Base-by-base conservation (phyloP, 352 stramenopile genomes). In the Phytophthora niederhauseri region DNA sequence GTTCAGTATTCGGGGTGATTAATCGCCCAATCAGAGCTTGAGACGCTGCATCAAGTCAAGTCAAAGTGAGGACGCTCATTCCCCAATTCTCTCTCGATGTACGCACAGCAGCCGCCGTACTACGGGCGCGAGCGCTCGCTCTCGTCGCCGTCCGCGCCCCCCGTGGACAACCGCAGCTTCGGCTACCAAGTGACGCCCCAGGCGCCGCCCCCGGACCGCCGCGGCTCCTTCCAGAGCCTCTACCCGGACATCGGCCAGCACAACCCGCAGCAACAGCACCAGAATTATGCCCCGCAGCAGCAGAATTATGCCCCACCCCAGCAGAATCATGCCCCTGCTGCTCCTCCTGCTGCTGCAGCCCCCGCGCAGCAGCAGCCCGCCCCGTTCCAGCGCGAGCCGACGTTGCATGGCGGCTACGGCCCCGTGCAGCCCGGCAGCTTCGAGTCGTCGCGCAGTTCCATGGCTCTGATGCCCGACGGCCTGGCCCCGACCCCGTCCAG, bases 351-450 rank as follows among this genome's bases (percentile, higher is more conserved):
- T 8, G 11, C 34, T 41, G 9, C 34, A 5, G 49, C 22, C 17
- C 19, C 66, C 63, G 26, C 41, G 38, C 66, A 60, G 30, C 69
- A 74, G 36, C 36, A 24, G 11, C 54, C 75, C 9, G 54, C 66
- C 57, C 41, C 56, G 5, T 66, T 72, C 30, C 19, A 46, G n/a
- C 48, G 54, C 1, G 43, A 75, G 24, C 57, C 72, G 7, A 73
- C 77, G 20, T 57, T 85, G 12, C 64, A 78, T 20, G 80, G 80
- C n/a, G 80, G 80, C 11, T 87, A 82, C 50, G 77, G 72, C 12
- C 80, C 80, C 0, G 75, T 87, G 2, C 68, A 78, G n/a, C 49
- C 68, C 5, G 58, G 57, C 11, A 76, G 63, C 28, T 70, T 74
- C 20, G 57, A 62, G 8, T 57, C 65, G 4, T 64, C 70, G 4